A percentile compares a stretch with the other conserved stretches of the same genome.
Conservation (phyloP, 441 rosid species). For the Erodium moschatum region DNA sequence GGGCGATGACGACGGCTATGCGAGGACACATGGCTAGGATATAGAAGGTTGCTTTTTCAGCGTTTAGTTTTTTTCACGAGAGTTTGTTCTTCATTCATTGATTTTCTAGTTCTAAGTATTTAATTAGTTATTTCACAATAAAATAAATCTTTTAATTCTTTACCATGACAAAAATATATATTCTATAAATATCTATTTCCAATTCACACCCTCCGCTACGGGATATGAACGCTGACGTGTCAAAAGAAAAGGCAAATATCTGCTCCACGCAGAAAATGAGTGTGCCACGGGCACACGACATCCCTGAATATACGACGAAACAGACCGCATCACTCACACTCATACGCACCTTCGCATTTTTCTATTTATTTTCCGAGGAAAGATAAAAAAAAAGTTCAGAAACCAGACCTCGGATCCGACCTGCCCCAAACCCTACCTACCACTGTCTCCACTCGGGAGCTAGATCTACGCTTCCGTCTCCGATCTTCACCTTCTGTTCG, state of each 20-base stretch:
- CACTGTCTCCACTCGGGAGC: background rate
- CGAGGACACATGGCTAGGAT: too few relatives aligned
- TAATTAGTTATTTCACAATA: too few relatives aligned
- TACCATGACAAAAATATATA: too few relatives aligned
- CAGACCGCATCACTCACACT: background rate
- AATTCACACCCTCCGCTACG: too few relatives aligned
- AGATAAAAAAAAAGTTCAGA: background rate
- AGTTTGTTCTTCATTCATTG: too few relatives aligned
- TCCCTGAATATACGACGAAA: background rate
- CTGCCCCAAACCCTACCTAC: background rate
- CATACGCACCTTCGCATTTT: too few relatives aligned
- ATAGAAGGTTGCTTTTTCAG: too few relatives aligned
- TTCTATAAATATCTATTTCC: too few relatives aligned
- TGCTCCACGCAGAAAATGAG: background rate
- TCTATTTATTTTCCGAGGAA: background rate
- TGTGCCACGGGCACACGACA: slow-evolving; percentile 6
- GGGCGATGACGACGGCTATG: too few relatives aligned
- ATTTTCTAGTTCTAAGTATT: too few relatives aligned
- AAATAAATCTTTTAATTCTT: too few relatives aligned
- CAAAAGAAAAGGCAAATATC: background rate
- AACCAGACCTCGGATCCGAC: background rate
- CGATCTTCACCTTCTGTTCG: slow-evolving; percentile 1
- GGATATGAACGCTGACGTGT: slow-evolving; percentile 2
- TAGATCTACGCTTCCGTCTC: background rate
- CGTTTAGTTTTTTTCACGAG: too few relatives aligned